phyloP scores from a whole-genome alignment of 768 basidiomycete genomes.

The Tephrocybe sp. region DNA sequence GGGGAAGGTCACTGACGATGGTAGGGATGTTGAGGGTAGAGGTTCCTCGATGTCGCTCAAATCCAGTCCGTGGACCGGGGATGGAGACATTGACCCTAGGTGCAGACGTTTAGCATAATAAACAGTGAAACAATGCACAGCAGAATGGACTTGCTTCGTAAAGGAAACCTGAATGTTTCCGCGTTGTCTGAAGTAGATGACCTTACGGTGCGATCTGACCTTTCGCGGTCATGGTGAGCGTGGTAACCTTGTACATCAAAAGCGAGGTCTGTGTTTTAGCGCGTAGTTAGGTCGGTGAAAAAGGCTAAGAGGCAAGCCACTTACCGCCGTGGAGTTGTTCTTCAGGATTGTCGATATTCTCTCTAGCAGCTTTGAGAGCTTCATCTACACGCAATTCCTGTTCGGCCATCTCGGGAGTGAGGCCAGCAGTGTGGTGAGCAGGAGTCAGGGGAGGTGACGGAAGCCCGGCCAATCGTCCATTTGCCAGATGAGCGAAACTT shows the following conservation, averaged over 20 bases:
- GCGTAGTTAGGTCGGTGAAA: slow-evolving; percentile 2
- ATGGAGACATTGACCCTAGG: slow-evolving; percentile 22
- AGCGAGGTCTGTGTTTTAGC: slow-evolving; percentile 55
- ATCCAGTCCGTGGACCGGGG: slow-evolving; percentile 15
- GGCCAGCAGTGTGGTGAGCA: slow-evolving; percentile 5
- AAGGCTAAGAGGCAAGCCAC: slow-evolving; percentile 3
- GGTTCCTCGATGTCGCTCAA: background rate
- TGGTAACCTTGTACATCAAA: slow-evolving; percentile 86
- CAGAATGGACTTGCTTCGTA: slow-evolving; percentile 10
- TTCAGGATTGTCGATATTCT: slow-evolving; percentile 46
- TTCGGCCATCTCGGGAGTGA: slow-evolving; percentile 31
- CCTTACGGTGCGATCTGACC: slow-evolving; percentile 39
- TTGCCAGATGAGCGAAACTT: slow-evolving; percentile 20
- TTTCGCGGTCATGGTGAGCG: slow-evolving; percentile 38
- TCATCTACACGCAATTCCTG: slow-evolving; percentile 49
- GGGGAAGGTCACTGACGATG: slow-evolving; percentile 16
- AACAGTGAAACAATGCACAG: background rate
- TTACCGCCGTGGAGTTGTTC: slow-evolving; percentile 62
- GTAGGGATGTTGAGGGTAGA: background rate
- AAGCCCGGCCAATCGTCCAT: slow-evolving; percentile 25
- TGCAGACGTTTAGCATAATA: background rate
- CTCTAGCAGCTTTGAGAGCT: slow-evolving; percentile 39
- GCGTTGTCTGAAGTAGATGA: slow-evolving; percentile 17
- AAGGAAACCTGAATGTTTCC: slow-evolving; percentile 7
- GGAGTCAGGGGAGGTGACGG: slow-evolving; percentile 32